Conservation (phyloP, 164 flowering plant genomes). For the Kalanchoe fedtschenkoi region DNA sequence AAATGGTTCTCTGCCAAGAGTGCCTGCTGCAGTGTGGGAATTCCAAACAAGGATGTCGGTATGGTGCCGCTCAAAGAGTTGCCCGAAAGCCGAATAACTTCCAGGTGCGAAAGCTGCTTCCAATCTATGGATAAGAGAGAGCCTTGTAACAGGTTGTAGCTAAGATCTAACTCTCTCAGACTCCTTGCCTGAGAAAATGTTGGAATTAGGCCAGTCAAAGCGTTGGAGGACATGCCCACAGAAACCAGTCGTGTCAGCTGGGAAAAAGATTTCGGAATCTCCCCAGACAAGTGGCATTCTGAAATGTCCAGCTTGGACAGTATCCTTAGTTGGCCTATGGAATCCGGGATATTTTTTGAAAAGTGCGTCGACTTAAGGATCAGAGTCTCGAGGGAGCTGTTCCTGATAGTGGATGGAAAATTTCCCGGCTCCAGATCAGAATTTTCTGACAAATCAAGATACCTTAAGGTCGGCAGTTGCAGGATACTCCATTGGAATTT, state of each 20-base stretch:
- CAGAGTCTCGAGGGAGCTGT: slow-evolving; percentile 14
- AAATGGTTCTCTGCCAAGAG: slow-evolving; percentile 17
- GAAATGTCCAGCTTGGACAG: slow-evolving; percentile 18
- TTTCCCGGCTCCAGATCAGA: slow-evolving; percentile 12
- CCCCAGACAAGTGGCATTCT: slow-evolving; percentile 15
- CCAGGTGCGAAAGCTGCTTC: slow-evolving; percentile 14
- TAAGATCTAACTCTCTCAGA: slow-evolving; percentile 10
- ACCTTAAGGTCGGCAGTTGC: slow-evolving; percentile 14
- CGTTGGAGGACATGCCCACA: slow-evolving; percentile 17
- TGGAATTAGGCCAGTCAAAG: slow-evolving; percentile 25
- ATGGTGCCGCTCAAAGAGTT: slow-evolving; percentile 18
- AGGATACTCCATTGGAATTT: slow-evolving; percentile 15
- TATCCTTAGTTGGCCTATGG: slow-evolving; percentile 18
- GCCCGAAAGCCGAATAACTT: slow-evolving; percentile 4
- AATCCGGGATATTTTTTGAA: slow-evolving; percentile 20
- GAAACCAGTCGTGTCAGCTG: slow-evolving; percentile 15
- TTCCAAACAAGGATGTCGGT: slow-evolving; percentile 14
- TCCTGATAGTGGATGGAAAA: slow-evolving; percentile 12
- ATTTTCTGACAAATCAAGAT: slow-evolving; percentile 18
- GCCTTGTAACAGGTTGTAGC: slow-evolving; percentile 14
- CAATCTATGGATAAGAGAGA: slow-evolving; percentile 8
- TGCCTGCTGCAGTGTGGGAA: slow-evolving; percentile 12
- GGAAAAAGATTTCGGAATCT: slow-evolving; percentile 15
- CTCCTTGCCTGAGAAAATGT: slow-evolving; percentile 11
- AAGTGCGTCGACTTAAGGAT: slow-evolving; percentile 15